Conservation (phyloP, 2,329 filamentous ascomycete species). For the Colletotrichum sp. region DNA sequence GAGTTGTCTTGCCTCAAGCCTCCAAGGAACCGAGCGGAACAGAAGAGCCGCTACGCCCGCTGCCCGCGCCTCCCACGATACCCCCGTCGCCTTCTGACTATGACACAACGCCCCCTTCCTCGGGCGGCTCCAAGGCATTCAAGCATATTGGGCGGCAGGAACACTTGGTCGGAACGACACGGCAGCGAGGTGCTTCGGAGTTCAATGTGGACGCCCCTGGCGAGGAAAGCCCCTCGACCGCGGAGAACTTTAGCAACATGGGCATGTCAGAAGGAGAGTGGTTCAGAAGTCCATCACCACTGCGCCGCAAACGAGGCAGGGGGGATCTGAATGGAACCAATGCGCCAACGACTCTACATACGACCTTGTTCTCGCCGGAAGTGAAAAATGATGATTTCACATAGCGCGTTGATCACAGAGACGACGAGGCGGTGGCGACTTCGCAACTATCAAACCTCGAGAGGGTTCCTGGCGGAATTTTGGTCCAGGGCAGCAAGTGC, state of each 20-base stretch:
- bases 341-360: neutral
- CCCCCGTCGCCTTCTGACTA: constrained; percentile 25
- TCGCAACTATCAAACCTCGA: neutral
- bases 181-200: neutral
- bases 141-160: neutral
- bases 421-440: neutral
- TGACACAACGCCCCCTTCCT: constrained; percentile 19
- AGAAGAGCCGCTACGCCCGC: neutral
- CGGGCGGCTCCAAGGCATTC: neutral
- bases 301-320: neutral
- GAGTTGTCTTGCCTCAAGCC: constrained; percentile 4
- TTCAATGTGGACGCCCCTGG: neutral
- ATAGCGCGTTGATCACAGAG: neutral
- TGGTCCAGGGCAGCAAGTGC: neutral
- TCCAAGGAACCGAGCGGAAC: neutral
- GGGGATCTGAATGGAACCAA: neutral
- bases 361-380: neutral
- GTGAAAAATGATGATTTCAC: neutral
- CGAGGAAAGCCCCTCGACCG: neutral
- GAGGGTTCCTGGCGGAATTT: neutral
- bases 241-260: neutral
- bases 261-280: constrained; percentile 20
- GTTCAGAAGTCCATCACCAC: constrained; percentile 24
- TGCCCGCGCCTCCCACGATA: neutral
- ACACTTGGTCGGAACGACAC: neutral